These are phyloP conservation scores for Colletotrichum cordylinicola DNA, from an alignment of 2,329 filamentous ascomycete genomes.

Conservation along the genomic window DNA sequence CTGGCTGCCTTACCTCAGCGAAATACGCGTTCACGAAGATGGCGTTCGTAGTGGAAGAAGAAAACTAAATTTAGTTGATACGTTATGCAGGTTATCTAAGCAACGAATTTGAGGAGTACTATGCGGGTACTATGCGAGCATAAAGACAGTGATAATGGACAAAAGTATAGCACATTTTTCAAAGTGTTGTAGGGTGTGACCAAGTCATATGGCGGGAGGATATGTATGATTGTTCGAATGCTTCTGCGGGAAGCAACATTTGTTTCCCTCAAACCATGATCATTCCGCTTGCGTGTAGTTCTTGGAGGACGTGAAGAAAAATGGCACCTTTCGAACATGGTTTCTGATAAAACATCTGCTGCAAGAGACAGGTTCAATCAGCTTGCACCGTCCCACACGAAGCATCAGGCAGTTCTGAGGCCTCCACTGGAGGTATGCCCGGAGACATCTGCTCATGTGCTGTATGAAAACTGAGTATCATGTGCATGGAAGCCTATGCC, in stretches of 20 bases:
- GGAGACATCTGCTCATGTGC: not conserved
- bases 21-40: not conserved
- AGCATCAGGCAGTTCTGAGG: not conserved
- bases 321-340: too few relatives aligned
- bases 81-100: not conserved
- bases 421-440: too few relatives aligned
- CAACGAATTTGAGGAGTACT: not conserved
- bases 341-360: too few relatives aligned
- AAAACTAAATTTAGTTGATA: accelerated
- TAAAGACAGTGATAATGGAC: not conserved
- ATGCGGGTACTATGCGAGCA: too few relatives aligned
- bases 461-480: accelerated
- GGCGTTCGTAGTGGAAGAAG: not conserved
- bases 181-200: not conserved
- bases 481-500: not conserved
- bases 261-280: accelerated
- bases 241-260: not conserved
- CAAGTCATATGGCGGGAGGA: not conserved
- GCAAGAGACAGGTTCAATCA: not conserved
- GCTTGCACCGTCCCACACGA: accelerated
- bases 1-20: not conserved
- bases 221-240: not conserved
- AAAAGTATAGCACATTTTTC: not conserved
- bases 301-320: too few relatives aligned
- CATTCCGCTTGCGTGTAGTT: not conserved